phyloP scores from a whole-genome alignment of 225 moss, liverwort and hornwort species.

The Anthoceros angustus region DNA sequence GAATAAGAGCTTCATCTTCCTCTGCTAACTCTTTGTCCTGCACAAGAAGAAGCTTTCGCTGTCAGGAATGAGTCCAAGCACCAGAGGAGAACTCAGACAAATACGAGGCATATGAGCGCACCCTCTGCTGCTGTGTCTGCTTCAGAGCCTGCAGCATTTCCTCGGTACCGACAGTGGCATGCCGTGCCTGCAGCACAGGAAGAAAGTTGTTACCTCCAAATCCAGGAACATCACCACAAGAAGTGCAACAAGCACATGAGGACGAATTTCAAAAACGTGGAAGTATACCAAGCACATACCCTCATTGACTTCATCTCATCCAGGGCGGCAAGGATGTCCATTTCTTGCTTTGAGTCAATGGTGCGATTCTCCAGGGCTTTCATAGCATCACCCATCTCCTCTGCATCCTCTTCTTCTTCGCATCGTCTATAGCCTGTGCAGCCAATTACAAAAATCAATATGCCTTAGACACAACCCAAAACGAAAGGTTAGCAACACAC shows the following conservation, averaged over 20 bases:
- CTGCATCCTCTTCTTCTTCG: slow-evolving; percentile 48
- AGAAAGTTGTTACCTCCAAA: neutral
- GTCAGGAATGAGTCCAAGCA: slow-evolving; percentile 5
- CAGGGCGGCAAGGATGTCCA: slow-evolving; percentile 51
- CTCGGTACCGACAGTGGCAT: slow-evolving; percentile 56
- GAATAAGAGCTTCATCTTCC: slow-evolving; percentile 59
- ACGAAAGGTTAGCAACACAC: no score
- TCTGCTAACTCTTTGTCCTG: slow-evolving; percentile 64
- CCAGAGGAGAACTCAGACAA: neutral
- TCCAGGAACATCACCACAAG: no score
- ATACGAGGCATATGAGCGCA: slow-evolving; percentile 7
- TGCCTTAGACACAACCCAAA: neutral
- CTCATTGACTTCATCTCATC: slow-evolving; percentile 95
- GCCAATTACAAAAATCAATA: no score
- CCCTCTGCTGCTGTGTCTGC: slow-evolving; percentile 49
- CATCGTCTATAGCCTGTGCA: slow-evolving; percentile 55
- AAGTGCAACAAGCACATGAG: neutral
- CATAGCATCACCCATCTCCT: slow-evolving; percentile 4
- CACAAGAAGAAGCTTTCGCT: slow-evolving; percentile 6
- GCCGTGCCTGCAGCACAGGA: slow-evolving; percentile 49
- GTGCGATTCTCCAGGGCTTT: neutral
- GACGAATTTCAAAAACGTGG: neutral
- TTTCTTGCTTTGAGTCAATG: neutral
- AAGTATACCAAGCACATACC: slow-evolving; percentile 23
- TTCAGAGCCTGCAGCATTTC: slow-evolving; percentile 77